phyloP scores from a whole-genome alignment of 2,329 filamentous ascomycete genomes.

The Ceratocystis lukuohia region DNA sequence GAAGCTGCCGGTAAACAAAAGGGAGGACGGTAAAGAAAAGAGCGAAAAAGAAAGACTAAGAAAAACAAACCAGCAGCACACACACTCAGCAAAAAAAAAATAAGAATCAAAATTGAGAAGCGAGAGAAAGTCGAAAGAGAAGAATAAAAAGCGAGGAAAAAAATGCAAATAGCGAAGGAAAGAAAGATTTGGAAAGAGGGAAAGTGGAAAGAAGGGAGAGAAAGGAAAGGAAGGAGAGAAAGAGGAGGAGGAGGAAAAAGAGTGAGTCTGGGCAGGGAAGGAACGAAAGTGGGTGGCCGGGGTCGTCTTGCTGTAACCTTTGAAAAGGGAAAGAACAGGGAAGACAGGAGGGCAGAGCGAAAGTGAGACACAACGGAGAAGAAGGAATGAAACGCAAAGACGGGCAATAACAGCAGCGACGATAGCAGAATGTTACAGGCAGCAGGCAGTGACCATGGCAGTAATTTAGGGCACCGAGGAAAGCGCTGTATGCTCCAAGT shows the following conservation, averaged over 20 bases:
- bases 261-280: conserved; percentile 11
- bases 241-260: conserved; percentile 11
- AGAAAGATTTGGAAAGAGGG: conserved; percentile 4
- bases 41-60: neutral
- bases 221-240: conserved; percentile 4
- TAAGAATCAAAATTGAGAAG: conserved; percentile 8
- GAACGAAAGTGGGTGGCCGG: conserved; percentile 16
- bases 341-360: conserved; percentile 12
- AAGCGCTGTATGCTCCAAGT: neutral
- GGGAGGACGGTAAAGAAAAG: neutral
- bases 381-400: conserved; percentile 9
- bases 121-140: conserved; percentile 11
- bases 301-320: conserved; percentile 12
- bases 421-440: conserved; percentile 1
- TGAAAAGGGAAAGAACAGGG: conserved; percentile 11
- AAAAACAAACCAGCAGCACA: conserved; percentile 1
- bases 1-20: conserved; percentile 7
- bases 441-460: neutral
- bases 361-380: conserved; percentile 6
- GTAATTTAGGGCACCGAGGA: neutral
- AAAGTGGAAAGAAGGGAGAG: conserved; percentile 16
- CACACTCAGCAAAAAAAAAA: conserved; percentile 11
- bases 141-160: conserved; percentile 9
- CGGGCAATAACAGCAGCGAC: conserved; percentile 7
- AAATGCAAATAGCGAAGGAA: conserved; percentile 12